Base-by-base conservation (phyloP, 1,284 basidiomycete species). In the Heterobasidion parviporum region DNA sequence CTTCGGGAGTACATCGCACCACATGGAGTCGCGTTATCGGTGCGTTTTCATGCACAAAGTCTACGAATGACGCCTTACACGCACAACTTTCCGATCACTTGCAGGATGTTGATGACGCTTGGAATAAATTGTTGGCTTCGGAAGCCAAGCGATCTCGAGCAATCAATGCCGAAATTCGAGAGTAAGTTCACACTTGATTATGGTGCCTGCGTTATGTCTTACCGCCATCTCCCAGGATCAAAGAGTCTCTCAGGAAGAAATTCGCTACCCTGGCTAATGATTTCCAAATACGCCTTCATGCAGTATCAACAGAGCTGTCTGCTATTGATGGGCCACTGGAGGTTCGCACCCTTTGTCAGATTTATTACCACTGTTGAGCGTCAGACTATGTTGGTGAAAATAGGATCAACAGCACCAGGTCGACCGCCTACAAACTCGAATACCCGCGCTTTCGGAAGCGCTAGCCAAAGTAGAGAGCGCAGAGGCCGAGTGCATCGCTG, bases 131-230 rank as follows among this genome's bases (percentile, higher is more conserved):
- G 16, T 70, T 95, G 55, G 72, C 72, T 2, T 85, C 85, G 1
- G 95, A 98, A 69, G 91, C 89, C 0, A 76, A 76, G 47, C 76
- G 91, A 54, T 93, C 91, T 53, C 78, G 90, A 54, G 80, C 83
- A 2, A 97, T 98, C 67, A 98, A 97, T 70, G 91, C 91, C 8
- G 81, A 92, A 62, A 96, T 98, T 61, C 79, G 94, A 73, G 82
- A 92, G 93, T 94, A 68, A 64, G 89, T 74, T 26, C 18, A 8
- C 16, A 51, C 54, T 55, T 32, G 12, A 36, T n/a, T 57, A 38
- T 20, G 4, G 3, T 38, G 15, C 44, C 10, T 12, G 47, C 8
- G 16, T 3, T 44, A 16, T 32, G 46, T n/a, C 60, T 68, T 10
- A 64, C 48, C 3, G 18, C n/a, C 32, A 36, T 54, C 51, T 18